Evolutionary conservation across 371 early-diverging fungal species (phyloP), one percentile per base, ranked within the genome.

Genomic region (Dinochytrium kinnereticum): DNA sequence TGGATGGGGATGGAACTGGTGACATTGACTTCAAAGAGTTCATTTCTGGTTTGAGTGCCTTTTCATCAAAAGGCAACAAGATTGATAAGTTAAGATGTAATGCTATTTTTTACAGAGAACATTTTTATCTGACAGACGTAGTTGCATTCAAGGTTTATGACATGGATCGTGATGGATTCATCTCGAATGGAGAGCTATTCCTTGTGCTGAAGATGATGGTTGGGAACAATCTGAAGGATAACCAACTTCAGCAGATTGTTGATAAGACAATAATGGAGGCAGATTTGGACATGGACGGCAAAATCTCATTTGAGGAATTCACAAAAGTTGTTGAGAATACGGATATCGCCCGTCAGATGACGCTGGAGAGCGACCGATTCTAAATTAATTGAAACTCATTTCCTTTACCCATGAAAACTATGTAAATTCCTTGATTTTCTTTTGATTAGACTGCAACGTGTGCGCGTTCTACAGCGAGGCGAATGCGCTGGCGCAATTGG

Each of bases 251-350:
- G 80, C 98, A 98, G 84, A 97, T 99, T 76, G 99, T 99, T 1
- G 99, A 99, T 87, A 98, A 98, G 87, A 98, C 98, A 13, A 98
- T 99, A 68, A 93, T 95, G 90, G 97, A 97, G 80, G 98, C 97
- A 17, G 99, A 99, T 83, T 88, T 88, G 83, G 94, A 97, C 78
- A 90, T 89, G 75, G 98, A 98, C 78, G 97, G 97, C 69, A 91
- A 92, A 77, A 93, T 99, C 53, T 92, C 92, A 53, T 98, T 97
- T 86, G 96, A 95, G 7, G 99, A 99, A 84, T 99, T 98, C 80
- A 85, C 89, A 68, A 84, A 89, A 49, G 92, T 95, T 86, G 96
- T 98, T 30, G 95, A 97, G 66, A 91, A 89, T 67, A 97, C 97
- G 0, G 95, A 97, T 80, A 91, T 98, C 36, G 95, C 95, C 34